A percentile compares a stretch with the other conserved stretches of the same genome.
Evolutionary conservation across 805 yeast genomes (phyloP).

Genomic region (Kodamaea lidongshanica): DNA sequence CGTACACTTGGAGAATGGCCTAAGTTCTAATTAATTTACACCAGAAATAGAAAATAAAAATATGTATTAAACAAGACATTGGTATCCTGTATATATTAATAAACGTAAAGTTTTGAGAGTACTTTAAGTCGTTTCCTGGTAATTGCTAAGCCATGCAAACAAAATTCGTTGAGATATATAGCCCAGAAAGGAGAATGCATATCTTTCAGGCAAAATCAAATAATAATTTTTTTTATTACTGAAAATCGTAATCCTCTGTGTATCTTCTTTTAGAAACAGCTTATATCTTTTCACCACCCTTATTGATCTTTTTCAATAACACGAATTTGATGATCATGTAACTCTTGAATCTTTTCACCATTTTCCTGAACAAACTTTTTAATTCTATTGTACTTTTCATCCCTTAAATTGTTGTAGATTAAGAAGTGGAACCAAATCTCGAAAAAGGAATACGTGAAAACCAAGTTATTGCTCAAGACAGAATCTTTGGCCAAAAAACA

Average conservation of each 20-base stretch:
- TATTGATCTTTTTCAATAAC: conserved; percentile 22
- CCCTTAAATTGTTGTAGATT: conserved; percentile 55
- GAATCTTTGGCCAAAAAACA: conserved; percentile 43
- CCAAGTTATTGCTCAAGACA: conserved; percentile 53
- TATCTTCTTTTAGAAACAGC: background rate
- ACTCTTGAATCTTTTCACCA: conserved; percentile 28
- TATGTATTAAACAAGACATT: too few relatives aligned
- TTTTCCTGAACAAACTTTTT: conserved; percentile 38
- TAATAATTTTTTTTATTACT: too few relatives aligned
- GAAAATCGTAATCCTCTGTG: background rate
- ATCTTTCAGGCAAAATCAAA: too few relatives aligned
- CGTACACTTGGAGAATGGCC: too few relatives aligned
- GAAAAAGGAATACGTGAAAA: conserved; percentile 52
- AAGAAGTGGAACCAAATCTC: conserved; percentile 69
- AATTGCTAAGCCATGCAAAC: too few relatives aligned
- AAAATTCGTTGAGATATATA: too few relatives aligned
- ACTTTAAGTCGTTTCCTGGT: too few relatives aligned
- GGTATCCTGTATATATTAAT: too few relatives aligned
- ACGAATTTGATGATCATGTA: conserved; percentile 25
- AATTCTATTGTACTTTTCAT: conserved; percentile 50
- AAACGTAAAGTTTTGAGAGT: too few relatives aligned
- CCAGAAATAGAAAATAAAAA: too few relatives aligned
- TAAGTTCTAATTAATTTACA: too few relatives aligned
- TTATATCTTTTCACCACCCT: conserved; percentile 1
- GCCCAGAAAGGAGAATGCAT: too few relatives aligned